Evolutionary conservation across 2,329 filamentous ascomycete species (phyloP), one percentile per base, ranked within the genome.

Genomic region (Fusarium udum): DNA sequence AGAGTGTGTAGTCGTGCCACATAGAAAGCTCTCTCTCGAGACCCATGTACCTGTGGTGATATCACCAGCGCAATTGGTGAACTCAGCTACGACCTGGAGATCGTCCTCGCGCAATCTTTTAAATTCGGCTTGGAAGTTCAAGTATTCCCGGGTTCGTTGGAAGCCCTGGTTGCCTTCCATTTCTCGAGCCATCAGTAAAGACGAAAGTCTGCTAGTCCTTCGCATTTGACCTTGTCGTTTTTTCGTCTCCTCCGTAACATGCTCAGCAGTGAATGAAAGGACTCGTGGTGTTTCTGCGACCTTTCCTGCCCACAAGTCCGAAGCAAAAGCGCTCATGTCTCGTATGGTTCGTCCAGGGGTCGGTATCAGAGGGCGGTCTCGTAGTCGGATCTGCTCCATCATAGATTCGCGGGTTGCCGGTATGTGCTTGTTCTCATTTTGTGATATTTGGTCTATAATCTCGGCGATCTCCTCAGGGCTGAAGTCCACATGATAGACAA

Each of bases 1-100:
- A 1, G 89, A 91, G 79, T 92, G 90, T 1, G 87, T 87, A 0
- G 89, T 90, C 0, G 90, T 89, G 39, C 90, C 90, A 70, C 89
- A 90, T n/a, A 92, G 77, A 58, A 91, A 89, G 22, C 82, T 82
- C n/a, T 83, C 77, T 26, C 86, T 76, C 0, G 87, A 87, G 0
- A 88, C 82, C 90, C 90, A 92, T 24, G 84, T 84, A 55, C 90
- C 83, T 6, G 89, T 87, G 28, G 85, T 83, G 48, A 92, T 87
- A 74, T 92, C 90, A 7, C 90, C 90, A 36, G 90, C 89, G 59
- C 89, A 90, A 72, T 88, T 87, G 4, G 86, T 89, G 83, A 89
- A 92, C 74, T 90, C 86, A 6, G 85, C 82, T 34, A 85, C 82
- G 14, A 86, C 80, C 52, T 84, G 82, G 7, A 92, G 72, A 4